These are phyloP conservation scores for Trametes elegans DNA, from an alignment of 768 basidiomycete genomes.

Conservation along the genomic window DNA sequence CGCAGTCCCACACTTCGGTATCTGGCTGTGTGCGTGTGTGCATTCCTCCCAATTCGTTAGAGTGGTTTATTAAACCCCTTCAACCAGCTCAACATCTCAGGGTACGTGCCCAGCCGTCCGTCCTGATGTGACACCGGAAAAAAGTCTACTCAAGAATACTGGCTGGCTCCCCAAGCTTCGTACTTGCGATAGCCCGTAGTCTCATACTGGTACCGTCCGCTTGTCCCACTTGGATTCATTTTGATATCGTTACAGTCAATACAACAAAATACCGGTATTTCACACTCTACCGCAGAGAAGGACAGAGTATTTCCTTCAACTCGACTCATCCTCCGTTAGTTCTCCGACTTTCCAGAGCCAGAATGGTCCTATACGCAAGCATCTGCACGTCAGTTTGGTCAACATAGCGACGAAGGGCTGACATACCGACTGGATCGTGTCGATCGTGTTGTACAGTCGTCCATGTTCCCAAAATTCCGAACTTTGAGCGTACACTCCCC, in stretches of 20 bases:
- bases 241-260: too few species aligned
- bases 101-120: too few species aligned
- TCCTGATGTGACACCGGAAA: too few species aligned
- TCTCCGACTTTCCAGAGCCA: slow-evolving; percentile 29
- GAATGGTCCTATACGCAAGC: slow-evolving; percentile 32
- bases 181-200: too few species aligned
- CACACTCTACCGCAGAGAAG: not conserved
- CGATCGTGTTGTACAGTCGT: slow-evolving; percentile 47
- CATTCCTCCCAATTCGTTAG: too few species aligned
- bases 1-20: not conserved
- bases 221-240: too few species aligned
- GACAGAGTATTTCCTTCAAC: not conserved
- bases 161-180: too few species aligned
- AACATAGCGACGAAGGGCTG: not conserved
- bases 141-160: too few species aligned
- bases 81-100: too few species aligned
- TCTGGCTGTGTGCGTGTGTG: not conserved
- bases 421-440: slow-evolving; percentile 46
- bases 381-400: not conserved
- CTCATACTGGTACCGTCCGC: too few species aligned
- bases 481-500: slow-evolving; percentile 56
- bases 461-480: slow-evolving; percentile 57
- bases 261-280: too few species aligned
- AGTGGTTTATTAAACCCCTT: too few species aligned
- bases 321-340: not conserved